Percentiles rank a stretch among this genome's conserved stretches.
These are phyloP conservation scores for Cenchrus americanus DNA, from an alignment of 176 grass and related monocot genomes.

Conservation along the genomic window DNA sequence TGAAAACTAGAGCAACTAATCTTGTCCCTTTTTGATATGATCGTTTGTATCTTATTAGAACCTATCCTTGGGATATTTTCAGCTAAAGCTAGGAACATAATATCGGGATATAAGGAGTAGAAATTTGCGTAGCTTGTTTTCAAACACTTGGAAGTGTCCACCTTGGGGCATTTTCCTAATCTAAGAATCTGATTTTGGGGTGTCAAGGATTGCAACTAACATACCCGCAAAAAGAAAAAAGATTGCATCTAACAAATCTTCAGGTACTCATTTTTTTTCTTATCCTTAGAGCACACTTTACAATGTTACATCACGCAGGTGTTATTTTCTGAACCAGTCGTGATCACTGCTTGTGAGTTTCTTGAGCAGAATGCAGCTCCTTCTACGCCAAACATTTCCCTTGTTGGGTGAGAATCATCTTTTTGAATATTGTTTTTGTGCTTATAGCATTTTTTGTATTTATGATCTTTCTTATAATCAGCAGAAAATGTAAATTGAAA, in stretches of 20 bases:
- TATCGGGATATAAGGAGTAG: background rate
- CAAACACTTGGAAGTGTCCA: slow-evolving; percentile 1
- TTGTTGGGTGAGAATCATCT: slow-evolving; percentile 68
- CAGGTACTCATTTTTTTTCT: slow-evolving; percentile 33
- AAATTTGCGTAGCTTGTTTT: background rate
- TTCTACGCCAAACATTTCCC: slow-evolving; percentile 82
- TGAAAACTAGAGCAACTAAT: background rate
- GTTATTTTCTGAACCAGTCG: slow-evolving; percentile 89
- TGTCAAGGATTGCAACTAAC: slow-evolving; percentile 23
- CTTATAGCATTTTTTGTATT: slow-evolving; percentile 5
- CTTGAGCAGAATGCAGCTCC: slow-evolving; percentile 91
- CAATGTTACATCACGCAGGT: slow-evolving; percentile 63
- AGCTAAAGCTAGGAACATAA: background rate
- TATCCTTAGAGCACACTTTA: slow-evolving; percentile 36
- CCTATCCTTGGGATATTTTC: background rate
- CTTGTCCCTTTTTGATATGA: background rate
- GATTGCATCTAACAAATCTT: slow-evolving; percentile 7
- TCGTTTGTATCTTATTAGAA: background rate
- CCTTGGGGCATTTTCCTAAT: background rate
- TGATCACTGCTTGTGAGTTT: slow-evolving; percentile 98
- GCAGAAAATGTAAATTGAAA: background rate
- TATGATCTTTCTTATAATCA: background rate
- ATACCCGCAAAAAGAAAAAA: too few relatives aligned
- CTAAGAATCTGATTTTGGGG: background rate
- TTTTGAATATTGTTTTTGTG: slow-evolving; percentile 21